Conservation (phyloP, 2,329 filamentous ascomycete species). For the Fusarium coicis region DNA sequence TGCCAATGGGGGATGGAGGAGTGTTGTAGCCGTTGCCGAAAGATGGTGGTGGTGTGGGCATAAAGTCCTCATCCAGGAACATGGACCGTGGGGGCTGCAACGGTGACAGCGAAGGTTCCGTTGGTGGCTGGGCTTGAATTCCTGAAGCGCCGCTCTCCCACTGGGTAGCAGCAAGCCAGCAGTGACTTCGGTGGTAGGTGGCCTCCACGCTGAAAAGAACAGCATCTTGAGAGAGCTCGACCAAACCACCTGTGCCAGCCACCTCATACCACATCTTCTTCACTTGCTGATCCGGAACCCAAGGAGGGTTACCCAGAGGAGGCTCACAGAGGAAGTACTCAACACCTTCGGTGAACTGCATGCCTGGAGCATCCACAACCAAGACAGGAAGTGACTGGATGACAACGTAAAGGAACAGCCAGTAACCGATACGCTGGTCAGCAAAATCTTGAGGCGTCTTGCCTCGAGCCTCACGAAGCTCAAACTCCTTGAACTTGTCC, state of each 20-base stretch:
- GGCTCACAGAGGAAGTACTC: conserved; percentile 87
- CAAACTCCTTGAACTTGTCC: conserved; percentile 76
- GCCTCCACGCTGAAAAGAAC: conserved; percentile 71
- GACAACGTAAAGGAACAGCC: conserved; percentile 84
- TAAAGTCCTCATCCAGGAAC: conserved; percentile 48
- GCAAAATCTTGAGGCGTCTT: conserved; percentile 73
- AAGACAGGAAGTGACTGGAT: conserved; percentile 82
- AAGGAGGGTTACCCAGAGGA: conserved; percentile 77
- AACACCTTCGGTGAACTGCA: conserved; percentile 75
- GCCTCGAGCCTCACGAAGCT: conserved; percentile 73
- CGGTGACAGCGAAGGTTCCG: conserved; percentile 51
- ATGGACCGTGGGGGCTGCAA: conserved; percentile 52
- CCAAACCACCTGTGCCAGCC: conserved; percentile 69
- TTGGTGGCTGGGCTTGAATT: conserved; percentile 33
- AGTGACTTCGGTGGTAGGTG: conserved; percentile 68
- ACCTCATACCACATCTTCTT: conserved; percentile 80
- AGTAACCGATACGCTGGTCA: conserved; percentile 79
- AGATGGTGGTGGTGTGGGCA: conserved; percentile 36
- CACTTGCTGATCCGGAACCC: conserved; percentile 73
- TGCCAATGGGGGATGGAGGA: conserved; percentile 43
- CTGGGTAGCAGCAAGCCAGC: conserved; percentile 63
- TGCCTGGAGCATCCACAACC: conserved; percentile 77
- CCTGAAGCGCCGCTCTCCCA: conserved; percentile 54
- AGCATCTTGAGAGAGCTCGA: conserved; percentile 69
- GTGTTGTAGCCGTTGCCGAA: conserved; percentile 41